Evolutionary conservation across 1,284 basidiomycete genomes (phyloP).

Genomic region (Ustilago hordei): DNA sequence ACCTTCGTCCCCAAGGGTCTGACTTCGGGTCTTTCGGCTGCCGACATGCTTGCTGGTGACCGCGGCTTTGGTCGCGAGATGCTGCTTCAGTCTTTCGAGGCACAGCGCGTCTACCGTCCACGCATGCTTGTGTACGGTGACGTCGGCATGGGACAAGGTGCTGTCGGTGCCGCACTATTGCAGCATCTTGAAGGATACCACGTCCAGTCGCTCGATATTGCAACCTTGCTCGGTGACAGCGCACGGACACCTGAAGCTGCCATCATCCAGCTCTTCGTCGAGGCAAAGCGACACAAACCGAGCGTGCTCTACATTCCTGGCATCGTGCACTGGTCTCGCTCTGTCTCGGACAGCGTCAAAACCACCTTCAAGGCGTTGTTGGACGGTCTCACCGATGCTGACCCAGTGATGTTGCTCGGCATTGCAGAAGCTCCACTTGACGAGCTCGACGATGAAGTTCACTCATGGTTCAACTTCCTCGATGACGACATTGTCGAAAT

Average conservation of each 20-base stretch:
- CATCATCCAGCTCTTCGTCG: conserved; percentile 94
- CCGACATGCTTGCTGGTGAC: conserved; percentile 51
- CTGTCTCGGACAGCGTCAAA: conserved; percentile 85
- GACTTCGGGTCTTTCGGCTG: conserved; percentile 30
- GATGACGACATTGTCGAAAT: conserved; percentile 82
- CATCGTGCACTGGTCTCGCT: conserved; percentile 84
- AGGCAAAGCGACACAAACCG: conserved; percentile 96
- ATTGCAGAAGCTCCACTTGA: conserved; percentile 82
- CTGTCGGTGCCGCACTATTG: conserved; percentile 88
- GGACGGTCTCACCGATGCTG: conserved; percentile 87
- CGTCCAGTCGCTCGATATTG: conserved; percentile 91
- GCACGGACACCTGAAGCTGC: conserved; percentile 89
- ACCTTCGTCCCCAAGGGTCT: conserved; percentile 75
- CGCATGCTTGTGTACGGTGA: conserved; percentile 86
- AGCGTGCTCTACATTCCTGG: conserved; percentile 95
- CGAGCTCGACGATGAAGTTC: conserved; percentile 84
- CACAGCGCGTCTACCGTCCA: conserved; percentile 88
- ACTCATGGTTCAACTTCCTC: conserved; percentile 87
- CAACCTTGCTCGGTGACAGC: conserved; percentile 88
- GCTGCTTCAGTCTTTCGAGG: conserved; percentile 81
- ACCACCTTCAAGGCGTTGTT: conserved; percentile 89
- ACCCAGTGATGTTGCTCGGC: conserved; percentile 90
- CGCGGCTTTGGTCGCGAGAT: conserved; percentile 66
- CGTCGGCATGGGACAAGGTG: conserved; percentile 88
- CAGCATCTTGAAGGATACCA: conserved; percentile 97